phyloP scores from a whole-genome alignment of 495 filamentous ascomycete species.

The Aspergillus saccharolyticus region DNA sequence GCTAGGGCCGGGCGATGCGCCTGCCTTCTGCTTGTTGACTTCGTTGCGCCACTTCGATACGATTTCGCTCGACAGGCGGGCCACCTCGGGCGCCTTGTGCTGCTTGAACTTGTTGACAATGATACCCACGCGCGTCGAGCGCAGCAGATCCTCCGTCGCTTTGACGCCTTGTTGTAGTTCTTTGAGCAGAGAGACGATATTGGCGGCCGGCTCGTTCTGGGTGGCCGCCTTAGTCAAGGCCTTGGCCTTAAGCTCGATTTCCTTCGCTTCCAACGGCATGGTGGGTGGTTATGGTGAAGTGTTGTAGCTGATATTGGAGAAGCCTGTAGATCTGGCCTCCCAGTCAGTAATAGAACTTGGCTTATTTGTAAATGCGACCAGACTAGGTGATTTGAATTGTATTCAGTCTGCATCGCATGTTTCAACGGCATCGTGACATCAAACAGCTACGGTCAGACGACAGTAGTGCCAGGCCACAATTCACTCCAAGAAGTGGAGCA shows the following conservation, averaged over 20 bases:
- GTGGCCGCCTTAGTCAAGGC: conserved; percentile 71
- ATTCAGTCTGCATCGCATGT: not conserved
- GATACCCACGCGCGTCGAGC: conserved; percentile 87
- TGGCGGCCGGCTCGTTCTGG: conserved; percentile 58
- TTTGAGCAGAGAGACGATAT: conserved; percentile 64
- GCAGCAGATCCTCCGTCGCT: conserved; percentile 78
- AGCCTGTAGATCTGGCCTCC: not conserved
- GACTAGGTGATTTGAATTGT: not conserved
- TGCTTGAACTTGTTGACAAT: conserved; percentile 77
- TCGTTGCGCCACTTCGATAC: conserved; percentile 83
- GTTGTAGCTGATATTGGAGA: not conserved
- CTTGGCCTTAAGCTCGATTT: conserved; percentile 67
- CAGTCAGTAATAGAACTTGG: not conserved
- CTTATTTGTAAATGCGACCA: not conserved
- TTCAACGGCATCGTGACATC: not conserved
- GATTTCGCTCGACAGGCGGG: conserved; percentile 67
- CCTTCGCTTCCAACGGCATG: conserved; percentile 69
- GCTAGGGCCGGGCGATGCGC: conserved; percentile 43
- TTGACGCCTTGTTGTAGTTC: conserved; percentile 69
- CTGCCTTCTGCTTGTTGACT: conserved; percentile 65
- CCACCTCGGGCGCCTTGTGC: conserved; percentile 71
- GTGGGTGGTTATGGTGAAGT: conserved; percentile 3
- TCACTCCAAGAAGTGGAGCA: not conserved
- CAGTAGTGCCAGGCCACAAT: not conserved
- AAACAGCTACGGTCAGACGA: no score